These are phyloP conservation scores for Punica granatum DNA, from an alignment of 345 rosid genomes.

Conservation along the genomic window DNA sequence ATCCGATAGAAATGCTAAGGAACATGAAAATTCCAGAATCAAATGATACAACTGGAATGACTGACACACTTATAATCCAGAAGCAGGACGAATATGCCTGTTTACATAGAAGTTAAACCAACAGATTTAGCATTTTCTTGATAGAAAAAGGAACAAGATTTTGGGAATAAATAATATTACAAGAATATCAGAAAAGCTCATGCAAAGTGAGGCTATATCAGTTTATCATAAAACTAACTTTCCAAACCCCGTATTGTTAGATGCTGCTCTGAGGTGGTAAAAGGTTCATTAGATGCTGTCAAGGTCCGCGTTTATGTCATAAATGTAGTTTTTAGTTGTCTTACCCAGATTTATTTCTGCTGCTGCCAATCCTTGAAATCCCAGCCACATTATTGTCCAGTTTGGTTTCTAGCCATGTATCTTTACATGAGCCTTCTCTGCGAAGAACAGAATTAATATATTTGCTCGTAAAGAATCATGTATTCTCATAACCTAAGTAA, in stretches of 20 bases:
- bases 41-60: background rate
- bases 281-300: background rate
- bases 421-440: background rate
- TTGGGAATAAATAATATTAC: background rate
- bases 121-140: background rate
- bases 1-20: background rate
- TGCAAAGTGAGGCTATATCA: background rate
- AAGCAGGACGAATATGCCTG: background rate
- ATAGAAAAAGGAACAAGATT: background rate
- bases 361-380: background rate
- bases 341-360: conserved; percentile 3
- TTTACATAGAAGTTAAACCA: background rate
- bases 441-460: background rate
- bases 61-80: background rate
- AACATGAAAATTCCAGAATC: background rate
- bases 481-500: background rate
- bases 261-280: background rate
- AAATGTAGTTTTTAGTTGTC: background rate
- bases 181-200: background rate
- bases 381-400: background rate
- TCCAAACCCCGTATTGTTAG: background rate
- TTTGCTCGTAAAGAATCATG: background rate
- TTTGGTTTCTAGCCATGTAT: background rate
- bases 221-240: background rate
- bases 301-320: background rate